Percentiles rank a stretch among this genome's conserved stretches.
phyloP scores from a whole-genome alignment of 2,329 filamentous ascomycete species.

The Paecilomyces fulvus region DNA sequence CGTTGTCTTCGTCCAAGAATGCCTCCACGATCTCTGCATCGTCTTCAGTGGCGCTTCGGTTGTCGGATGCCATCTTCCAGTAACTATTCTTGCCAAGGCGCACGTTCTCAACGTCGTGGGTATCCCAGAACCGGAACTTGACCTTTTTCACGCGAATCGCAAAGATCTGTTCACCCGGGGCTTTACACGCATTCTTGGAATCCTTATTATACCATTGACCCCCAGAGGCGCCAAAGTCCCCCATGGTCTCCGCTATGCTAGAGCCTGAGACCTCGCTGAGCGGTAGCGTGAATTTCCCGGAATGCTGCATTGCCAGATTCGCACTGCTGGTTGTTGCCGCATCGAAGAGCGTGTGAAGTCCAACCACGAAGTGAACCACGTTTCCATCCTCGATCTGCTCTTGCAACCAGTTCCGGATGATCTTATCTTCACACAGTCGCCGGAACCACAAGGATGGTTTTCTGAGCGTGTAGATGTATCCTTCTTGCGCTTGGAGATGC shows the following conservation, averaged over 20 bases:
- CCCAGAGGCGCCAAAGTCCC: neutral
- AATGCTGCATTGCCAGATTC: neutral
- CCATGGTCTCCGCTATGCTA: neutral
- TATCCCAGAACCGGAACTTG: neutral
- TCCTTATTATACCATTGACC: neutral
- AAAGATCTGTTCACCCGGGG: neutral
- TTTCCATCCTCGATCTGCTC: slow-evolving; percentile 1
- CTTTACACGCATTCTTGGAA: neutral
- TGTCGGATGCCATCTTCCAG: neutral
- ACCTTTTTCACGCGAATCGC: neutral
- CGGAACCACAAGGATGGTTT: neutral
- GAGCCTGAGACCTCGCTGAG: neutral
- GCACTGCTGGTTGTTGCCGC: neutral
- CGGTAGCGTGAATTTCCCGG: neutral
- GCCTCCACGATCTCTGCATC: neutral
- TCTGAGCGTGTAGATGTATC: neutral
- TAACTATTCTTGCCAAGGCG: neutral
- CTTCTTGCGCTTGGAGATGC: neutral
- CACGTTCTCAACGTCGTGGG: neutral
- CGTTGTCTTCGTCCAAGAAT: neutral
- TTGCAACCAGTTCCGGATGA: neutral
- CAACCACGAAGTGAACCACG: slow-evolving; percentile 1
- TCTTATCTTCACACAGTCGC: neutral
- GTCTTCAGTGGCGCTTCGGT: neutral
- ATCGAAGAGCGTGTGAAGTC: neutral